A percentile compares a stretch with the other conserved stretches of the same genome.
phyloP scores from a whole-genome alignment of 805 yeast genomes.

The Brettanomyces sp. region DNA sequence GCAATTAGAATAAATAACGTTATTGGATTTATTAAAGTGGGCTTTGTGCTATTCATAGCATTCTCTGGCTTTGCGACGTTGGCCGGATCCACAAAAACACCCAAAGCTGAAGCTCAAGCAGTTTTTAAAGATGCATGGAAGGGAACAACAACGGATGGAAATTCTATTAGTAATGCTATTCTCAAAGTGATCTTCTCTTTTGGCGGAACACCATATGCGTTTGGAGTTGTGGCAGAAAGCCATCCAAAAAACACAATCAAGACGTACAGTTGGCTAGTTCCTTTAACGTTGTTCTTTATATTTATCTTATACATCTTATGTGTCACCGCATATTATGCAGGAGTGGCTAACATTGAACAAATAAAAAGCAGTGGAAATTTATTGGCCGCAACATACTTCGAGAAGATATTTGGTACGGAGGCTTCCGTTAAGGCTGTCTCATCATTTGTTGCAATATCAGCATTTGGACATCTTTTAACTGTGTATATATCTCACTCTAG shows the following conservation, averaged over 20 bases:
- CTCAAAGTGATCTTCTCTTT: slow-evolving; percentile 35
- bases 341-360: slow-evolving; percentile 55
- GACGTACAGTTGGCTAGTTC: slow-evolving; percentile 66
- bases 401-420: slow-evolving; percentile 53
- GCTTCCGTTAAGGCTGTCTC: slow-evolving; percentile 60
- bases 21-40: slow-evolving; percentile 65
- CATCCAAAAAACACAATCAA: slow-evolving; percentile 29
- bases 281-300: slow-evolving; percentile 53
- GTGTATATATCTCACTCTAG: slow-evolving; percentile 80
- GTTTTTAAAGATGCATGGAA: slow-evolving; percentile 28
- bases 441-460: slow-evolving; percentile 72
- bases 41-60: slow-evolving; percentile 59
- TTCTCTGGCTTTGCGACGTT: slow-evolving; percentile 80
- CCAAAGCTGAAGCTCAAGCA: slow-evolving; percentile 15
- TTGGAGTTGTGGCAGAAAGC: slow-evolving; percentile 32
- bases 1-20: slow-evolving; percentile 60
- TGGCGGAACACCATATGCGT: slow-evolving; percentile 32
- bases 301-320: slow-evolving; percentile 65
- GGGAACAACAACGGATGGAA: slow-evolving; percentile 33
- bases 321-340: slow-evolving; percentile 74
- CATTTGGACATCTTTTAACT: slow-evolving; percentile 76
- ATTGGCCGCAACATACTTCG: slow-evolving; percentile 70
- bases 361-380: slow-evolving; percentile 54
- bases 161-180: slow-evolving; percentile 33
- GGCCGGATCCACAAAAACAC: slow-evolving; percentile 49